phyloP scores from a whole-genome alignment of 768 basidiomycete species.

The Naganishia vaughanmartiniae region DNA sequence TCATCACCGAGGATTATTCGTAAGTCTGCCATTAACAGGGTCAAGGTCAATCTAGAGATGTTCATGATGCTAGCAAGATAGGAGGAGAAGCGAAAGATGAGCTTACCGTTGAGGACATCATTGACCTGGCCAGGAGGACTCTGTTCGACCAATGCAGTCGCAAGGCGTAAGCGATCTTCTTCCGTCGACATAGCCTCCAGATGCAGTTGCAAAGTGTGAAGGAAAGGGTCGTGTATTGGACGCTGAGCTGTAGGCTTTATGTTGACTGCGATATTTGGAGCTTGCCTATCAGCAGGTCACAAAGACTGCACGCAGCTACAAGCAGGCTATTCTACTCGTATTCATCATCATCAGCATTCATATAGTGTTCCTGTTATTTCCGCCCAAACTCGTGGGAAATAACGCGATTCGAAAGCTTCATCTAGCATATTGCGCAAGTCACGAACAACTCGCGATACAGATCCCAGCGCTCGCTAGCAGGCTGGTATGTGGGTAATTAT shows the following conservation, averaged over 20 bases:
- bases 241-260: background rate
- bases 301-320: no score
- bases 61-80: background rate
- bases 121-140: slow-evolving; percentile 95
- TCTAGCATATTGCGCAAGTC: no score
- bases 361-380: background rate
- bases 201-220: background rate
- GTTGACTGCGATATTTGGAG: background rate
- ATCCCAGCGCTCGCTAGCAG: no score
- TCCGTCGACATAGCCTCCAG: background rate
- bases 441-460: no score
- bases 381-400: background rate
- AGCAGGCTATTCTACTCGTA: background rate
- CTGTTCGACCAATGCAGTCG: slow-evolving; percentile 76
- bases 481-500: no score
- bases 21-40: slow-evolving; percentile 62
- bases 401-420: no score
- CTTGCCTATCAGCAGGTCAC: background rate
- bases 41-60: background rate
- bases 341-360: background rate
- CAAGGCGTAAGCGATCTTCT: slow-evolving; percentile 49
- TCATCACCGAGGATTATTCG: slow-evolving; percentile 86
- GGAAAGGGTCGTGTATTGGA: background rate
- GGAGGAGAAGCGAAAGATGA: background rate
- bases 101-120: slow-evolving; percentile 81